Conservation (phyloP, 1,284 basidiomycete species). For the Sporisorium iseilematis-ciliati region DNA sequence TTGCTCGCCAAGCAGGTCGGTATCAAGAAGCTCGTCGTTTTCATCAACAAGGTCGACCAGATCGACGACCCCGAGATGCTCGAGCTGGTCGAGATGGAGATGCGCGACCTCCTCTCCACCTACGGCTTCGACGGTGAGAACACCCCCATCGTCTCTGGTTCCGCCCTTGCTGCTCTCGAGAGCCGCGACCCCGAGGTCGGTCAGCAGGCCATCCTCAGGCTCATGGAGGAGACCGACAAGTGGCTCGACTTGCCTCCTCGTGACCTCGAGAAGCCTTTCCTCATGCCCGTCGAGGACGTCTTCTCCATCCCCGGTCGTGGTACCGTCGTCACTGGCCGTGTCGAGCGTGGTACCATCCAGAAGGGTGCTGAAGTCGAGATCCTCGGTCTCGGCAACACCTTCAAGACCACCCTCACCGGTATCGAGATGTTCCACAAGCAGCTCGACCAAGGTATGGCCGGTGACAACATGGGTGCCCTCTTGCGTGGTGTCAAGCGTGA, state of each 20-base stretch:
- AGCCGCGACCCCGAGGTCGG: constrained; percentile 85
- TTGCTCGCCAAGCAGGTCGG: constrained; percentile 98
- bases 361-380: constrained; percentile 97
- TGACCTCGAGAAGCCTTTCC: constrained; percentile 98
- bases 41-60: constrained; percentile 99
- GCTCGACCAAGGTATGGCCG: constrained; percentile 95
- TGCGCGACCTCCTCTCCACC: constrained; percentile 92
- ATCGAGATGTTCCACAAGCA: constrained; percentile 99
- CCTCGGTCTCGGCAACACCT: constrained; percentile 82
- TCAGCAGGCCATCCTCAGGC: constrained; percentile 82
- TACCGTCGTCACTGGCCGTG: constrained; percentile 96
- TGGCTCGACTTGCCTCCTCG: constrained; percentile 97
- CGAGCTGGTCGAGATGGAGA: constrained; percentile 99
- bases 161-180: constrained; percentile 94
- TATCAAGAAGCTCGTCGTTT: constrained; percentile 97
- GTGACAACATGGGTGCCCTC: constrained; percentile 99
- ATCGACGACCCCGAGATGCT: constrained; percentile 98
- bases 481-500: constrained; percentile 98
- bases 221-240: constrained; percentile 88
- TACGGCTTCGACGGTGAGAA: constrained; percentile 93
- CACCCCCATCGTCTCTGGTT: constrained; percentile 96
- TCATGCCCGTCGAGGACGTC: constrained; percentile 96
- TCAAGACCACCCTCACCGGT: constrained; percentile 96
- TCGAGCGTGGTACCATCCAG: constrained; percentile 90
- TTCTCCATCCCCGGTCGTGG: constrained; percentile 99